A percentile compares a stretch with the other conserved stretches of the same genome.
These are phyloP conservation scores for Didymosphaeria variabile DNA, from an alignment of 2,329 filamentous ascomycete genomes.

Conservation along the genomic window DNA sequence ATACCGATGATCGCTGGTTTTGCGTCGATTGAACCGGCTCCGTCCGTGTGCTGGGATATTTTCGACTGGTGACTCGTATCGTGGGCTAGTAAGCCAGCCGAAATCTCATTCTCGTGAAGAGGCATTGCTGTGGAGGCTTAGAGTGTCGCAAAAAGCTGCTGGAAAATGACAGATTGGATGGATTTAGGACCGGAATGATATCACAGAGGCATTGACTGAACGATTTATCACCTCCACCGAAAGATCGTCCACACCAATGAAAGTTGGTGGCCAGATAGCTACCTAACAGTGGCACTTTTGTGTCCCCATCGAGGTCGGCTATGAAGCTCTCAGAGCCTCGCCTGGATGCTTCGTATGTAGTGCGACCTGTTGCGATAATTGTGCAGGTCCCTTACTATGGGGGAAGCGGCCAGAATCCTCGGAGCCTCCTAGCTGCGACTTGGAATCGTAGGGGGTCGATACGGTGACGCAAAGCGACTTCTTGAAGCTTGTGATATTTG, in stretches of 20 bases:
- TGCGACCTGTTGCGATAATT: background rate
- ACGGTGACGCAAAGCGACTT: slow-evolving; percentile 4
- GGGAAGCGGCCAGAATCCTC: slow-evolving; percentile 1
- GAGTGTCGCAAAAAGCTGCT: background rate
- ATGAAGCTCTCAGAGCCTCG: background rate
- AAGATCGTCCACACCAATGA: too few species aligned
- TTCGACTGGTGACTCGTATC: background rate
- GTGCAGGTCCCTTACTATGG: background rate
- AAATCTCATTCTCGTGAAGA: background rate
- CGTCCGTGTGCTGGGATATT: too few species aligned
- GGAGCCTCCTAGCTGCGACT: background rate
- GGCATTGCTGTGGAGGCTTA: background rate
- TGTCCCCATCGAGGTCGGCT: background rate
- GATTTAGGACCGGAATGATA: background rate
- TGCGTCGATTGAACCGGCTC: background rate
- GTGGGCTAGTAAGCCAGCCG: background rate
- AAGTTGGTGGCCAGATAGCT: too few species aligned
- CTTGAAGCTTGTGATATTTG: slow-evolving; percentile 1
- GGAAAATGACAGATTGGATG: background rate
- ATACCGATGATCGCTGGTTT: slow-evolving; percentile 35
- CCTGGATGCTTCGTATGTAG: background rate
- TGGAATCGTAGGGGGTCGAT: background rate
- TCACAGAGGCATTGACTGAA: background rate
- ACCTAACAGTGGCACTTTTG: background rate
- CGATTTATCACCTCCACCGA: too few species aligned